Percentiles rank a stretch among this genome's conserved stretches.
phyloP scores from a whole-genome alignment of 305 asterid species.

The Nicotiana rustica region DNA sequence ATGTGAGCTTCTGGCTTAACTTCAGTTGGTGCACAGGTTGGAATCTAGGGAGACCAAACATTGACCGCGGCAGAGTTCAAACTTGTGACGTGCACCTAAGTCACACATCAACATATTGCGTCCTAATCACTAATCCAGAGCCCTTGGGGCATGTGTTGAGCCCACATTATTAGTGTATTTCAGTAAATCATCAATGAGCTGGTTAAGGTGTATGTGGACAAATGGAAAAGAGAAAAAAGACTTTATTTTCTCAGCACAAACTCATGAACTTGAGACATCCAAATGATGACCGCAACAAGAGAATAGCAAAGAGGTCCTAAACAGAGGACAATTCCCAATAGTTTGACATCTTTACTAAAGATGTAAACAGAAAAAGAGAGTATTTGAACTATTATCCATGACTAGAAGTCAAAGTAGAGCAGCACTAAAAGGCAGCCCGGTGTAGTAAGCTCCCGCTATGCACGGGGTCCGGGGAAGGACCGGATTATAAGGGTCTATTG shows the following conservation, averaged over 20 bases:
- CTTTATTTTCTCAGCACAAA: not conserved
- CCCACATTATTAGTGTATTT: not conserved
- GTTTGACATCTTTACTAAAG: not conserved
- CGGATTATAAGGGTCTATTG: no score
- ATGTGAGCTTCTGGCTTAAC: no score
- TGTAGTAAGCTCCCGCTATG: no score
- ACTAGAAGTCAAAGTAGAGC: constrained; percentile 8
- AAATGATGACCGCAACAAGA: not conserved
- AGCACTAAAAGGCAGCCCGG: not conserved
- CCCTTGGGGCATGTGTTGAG: not conserved
- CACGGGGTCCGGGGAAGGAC: no score
- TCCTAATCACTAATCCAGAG: no score
- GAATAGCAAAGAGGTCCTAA: not conserved
- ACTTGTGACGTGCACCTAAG: no score
- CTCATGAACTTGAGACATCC: not conserved
- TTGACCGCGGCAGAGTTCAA: no score
- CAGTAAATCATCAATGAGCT: not conserved
- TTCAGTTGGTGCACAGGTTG: no score
- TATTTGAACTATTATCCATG: not conserved
- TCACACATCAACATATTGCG: no score
- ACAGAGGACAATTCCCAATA: constrained; percentile 9
- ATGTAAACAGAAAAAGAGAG: not conserved
- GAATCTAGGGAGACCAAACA: no score
- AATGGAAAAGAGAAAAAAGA: not conserved
- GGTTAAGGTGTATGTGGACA: not conserved